Conservation (phyloP, 2,329 filamentous ascomycete genomes). For the Colletotrichum spinosum region DNA sequence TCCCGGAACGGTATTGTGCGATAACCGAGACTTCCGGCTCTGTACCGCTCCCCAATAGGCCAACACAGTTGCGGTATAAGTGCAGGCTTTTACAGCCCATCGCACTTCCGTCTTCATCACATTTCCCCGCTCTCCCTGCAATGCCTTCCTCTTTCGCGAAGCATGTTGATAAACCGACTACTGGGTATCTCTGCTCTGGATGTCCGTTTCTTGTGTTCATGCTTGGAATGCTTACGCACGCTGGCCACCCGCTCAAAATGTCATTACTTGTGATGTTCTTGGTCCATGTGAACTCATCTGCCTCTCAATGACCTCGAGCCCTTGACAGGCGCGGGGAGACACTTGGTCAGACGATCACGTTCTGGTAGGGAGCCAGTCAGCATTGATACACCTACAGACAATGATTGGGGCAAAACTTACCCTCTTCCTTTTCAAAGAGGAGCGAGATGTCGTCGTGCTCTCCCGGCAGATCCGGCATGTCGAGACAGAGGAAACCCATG, state of each 20-base stretch:
- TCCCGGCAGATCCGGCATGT: slow-evolving; percentile 88
- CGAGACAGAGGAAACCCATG: slow-evolving; percentile 83
- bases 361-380: slow-evolving; percentile 50
- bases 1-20: slow-evolving; percentile 5
- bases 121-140: slow-evolving; percentile 1
- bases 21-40: slow-evolving; percentile 29
- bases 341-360: slow-evolving; percentile 63
- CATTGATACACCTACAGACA: slow-evolving; percentile 8
- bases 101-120: slow-evolving; percentile 11
- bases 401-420: slow-evolving; percentile 62
- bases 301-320: slow-evolving; percentile 50
- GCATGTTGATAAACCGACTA: slow-evolving; percentile 34
- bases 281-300: slow-evolving; percentile 26
- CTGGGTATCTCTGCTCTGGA: slow-evolving; percentile 37
- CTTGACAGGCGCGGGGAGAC: slow-evolving; percentile 69
- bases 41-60: slow-evolving; percentile 8
- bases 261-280: slow-evolving; percentile 9
- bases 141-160: slow-evolving; percentile 25
- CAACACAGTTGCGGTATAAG: slow-evolving; percentile 20
- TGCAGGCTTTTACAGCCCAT: neutral
- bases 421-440: slow-evolving; percentile 81
- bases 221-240: slow-evolving; percentile 13
- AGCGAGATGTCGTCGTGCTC: slow-evolving; percentile 94
- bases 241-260: slow-evolving; percentile 3
- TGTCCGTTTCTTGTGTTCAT: slow-evolving; percentile 29